Percentiles rank a stretch among this genome's conserved stretches.
Evolutionary conservation across 179 eudicot species (phyloP).

Genomic region (Vitellaria paradoxa): DNA sequence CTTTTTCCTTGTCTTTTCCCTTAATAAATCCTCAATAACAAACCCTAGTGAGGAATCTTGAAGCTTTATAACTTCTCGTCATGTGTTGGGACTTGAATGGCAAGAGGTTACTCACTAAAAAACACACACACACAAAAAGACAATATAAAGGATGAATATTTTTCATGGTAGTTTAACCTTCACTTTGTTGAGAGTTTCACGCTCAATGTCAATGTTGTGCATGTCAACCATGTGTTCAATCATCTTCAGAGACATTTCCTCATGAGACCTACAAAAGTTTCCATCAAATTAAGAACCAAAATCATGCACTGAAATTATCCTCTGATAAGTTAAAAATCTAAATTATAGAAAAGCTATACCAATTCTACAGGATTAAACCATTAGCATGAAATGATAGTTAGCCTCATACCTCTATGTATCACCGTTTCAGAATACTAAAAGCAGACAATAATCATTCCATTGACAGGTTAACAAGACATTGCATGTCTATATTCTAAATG

Average conservation of each 20-base stretch:
- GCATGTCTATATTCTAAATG: neutral
- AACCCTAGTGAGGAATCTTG: neutral
- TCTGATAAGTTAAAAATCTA: neutral
- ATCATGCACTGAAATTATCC: neutral
- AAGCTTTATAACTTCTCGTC: neutral
- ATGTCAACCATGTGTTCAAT: constrained; percentile 72
- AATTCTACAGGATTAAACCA: neutral
- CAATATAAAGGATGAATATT: neutral
- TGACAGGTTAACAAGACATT: neutral
- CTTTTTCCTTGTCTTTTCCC: no score
- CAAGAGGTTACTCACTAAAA: neutral
- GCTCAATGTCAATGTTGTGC: constrained; percentile 62
- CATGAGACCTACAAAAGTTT: constrained; percentile 61
- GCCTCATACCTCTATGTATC: neutral
- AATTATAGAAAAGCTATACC: neutral
- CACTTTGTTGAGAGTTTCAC: constrained; percentile 49
- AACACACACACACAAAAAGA: neutral
- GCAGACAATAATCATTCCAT: neutral
- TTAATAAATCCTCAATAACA: no score
- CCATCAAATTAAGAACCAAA: constrained; percentile 10
- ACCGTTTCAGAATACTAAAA: neutral
- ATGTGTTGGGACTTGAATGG: neutral
- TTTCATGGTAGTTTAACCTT: constrained; percentile 36
- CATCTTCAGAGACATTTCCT: constrained; percentile 68
- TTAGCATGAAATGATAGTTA: neutral